Evolutionary conservation across 2,329 filamentous ascomycete species (phyloP).

Genomic region (Exserohilum rostratum): DNA sequence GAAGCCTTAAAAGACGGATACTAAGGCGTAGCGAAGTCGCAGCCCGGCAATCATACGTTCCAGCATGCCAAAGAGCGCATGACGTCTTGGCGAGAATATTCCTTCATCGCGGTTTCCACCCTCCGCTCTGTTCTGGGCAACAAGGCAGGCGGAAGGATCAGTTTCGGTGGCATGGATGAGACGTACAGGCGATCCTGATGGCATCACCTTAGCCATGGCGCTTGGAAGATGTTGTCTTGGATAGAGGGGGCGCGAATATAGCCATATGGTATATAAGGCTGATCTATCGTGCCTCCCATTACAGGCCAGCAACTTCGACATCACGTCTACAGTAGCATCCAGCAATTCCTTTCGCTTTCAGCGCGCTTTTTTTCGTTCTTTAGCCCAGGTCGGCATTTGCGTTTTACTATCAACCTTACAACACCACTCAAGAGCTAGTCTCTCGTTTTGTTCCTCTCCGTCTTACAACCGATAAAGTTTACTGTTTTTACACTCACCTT

Average conservation of each 20-base stretch:
- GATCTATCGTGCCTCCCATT: slow-evolving; percentile 11
- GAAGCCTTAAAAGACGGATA: slow-evolving; percentile 24
- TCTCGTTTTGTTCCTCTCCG: slow-evolving; percentile 25
- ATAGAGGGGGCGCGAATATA: background rate
- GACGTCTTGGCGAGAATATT: slow-evolving; percentile 31
- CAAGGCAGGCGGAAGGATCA: slow-evolving; percentile 15
- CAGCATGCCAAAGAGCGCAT: slow-evolving; percentile 39
- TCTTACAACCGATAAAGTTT: background rate
- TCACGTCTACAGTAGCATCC: slow-evolving; percentile 24
- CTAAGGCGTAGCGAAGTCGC: slow-evolving; percentile 41
- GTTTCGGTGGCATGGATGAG: slow-evolving; percentile 31
- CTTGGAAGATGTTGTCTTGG: slow-evolving; percentile 9
- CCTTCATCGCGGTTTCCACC: slow-evolving; percentile 29
- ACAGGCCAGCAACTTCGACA: slow-evolving; percentile 37
- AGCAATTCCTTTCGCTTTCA: slow-evolving; percentile 24
- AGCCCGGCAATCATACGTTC: slow-evolving; percentile 44
- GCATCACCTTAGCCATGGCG: slow-evolving; percentile 24
- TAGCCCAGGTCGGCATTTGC: slow-evolving; percentile 42
- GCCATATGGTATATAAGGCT: slow-evolving; percentile 38
- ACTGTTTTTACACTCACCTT: background rate
- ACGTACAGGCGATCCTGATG: slow-evolving; percentile 28
- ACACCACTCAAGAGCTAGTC: slow-evolving; percentile 44
- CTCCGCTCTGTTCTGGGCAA: slow-evolving; percentile 16
- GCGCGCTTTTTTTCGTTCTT: slow-evolving; percentile 29
- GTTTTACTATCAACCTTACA: slow-evolving; percentile 7